A percentile compares a stretch with the other conserved stretches of the same genome.
Conservation (phyloP, 352 stramenopile species). For the Lagenidium giganteum region DNA sequence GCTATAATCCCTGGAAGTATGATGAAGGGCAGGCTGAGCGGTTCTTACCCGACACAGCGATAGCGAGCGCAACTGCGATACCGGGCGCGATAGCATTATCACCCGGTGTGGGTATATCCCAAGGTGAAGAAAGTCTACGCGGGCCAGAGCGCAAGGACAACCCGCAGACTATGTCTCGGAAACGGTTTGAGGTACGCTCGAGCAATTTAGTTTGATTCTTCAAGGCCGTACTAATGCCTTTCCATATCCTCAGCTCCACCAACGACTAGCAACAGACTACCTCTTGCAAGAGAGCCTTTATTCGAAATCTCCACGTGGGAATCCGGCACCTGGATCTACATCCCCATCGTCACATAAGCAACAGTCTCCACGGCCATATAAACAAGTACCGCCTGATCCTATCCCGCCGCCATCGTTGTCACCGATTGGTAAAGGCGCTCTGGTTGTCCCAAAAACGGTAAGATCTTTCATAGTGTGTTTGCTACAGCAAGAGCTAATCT, state of each 20-base stretch:
- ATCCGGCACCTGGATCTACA: background rate
- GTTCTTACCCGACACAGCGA: slow-evolving; percentile 14
- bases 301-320: too few species aligned
- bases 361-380: slow-evolving; percentile 9
- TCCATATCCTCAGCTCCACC: slow-evolving; percentile 35
- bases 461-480: background rate
- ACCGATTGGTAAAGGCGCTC: slow-evolving; percentile 9
- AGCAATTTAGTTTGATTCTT: background rate
- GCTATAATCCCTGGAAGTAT: slow-evolving; percentile 12
- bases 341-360: slow-evolving; percentile 5
- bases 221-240: background rate
- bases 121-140: slow-evolving; percentile 35
- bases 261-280: slow-evolving; percentile 42
- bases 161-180: slow-evolving; percentile 53
- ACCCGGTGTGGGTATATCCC: slow-evolving; percentile 31
- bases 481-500: too few species aligned
- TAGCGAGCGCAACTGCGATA: slow-evolving; percentile 12
- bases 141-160: slow-evolving; percentile 34
- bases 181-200: slow-evolving; percentile 48
- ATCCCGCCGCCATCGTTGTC: slow-evolving; percentile 8
- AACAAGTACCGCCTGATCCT: slow-evolving; percentile 12
- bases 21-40: slow-evolving; percentile 1
- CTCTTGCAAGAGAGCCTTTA: slow-evolving; percentile 26
- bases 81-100: slow-evolving; percentile 18
- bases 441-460: slow-evolving; percentile 14